Evolutionary conservation across 176 grass and related monocot species (phyloP), one percentile per base, ranked within the genome.

Genomic region (Musa itinerans): DNA sequence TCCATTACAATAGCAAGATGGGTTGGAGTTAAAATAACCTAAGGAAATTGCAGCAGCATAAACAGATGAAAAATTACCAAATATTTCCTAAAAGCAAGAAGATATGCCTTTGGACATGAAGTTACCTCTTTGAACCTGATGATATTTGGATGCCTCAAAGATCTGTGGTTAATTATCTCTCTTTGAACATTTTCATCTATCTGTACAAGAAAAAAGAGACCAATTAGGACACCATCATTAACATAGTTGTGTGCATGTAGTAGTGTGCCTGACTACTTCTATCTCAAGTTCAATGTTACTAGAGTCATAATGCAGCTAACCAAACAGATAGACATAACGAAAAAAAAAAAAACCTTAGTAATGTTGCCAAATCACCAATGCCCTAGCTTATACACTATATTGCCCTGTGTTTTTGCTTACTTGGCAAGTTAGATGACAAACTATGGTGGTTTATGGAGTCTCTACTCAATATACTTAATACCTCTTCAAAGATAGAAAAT

Each of bases 1-100:
- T 97, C 93, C 93, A 97, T 97, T 58, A 97, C 93, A 74, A 97
- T 97, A 78, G 93, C 90, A 71, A 97, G 89, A 89, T 97, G 93
- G 15, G 93, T 97, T 19, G 93, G 93, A 29, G 93, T 97, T 86
- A 97, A 83, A 89, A 97, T 93, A 76, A 97, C 93, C 93, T 97
- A 65, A 68, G 61, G 25, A 53, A 27, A 51, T 21, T 14, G 26
- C 5, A 55, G 21, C 15, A 9, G 50, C 20, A 73, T 55, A 50
- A 49, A 17, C 43, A 51, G 53, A 16, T 68, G 16, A 68, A 51
- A 27, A 25, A 68, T 78, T 34, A 23, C 54, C 54, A 24, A 7
- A 1, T 61, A 19, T 19, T 27, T 54, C 76, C 63, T 25, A 1
- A 11, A 19, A 78, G 27, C 22, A 68, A 67, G 21, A 11, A 19